Base-by-base conservation (phyloP, 2,329 filamentous ascomycete genomes). In the Alternaria rosae region DNA sequence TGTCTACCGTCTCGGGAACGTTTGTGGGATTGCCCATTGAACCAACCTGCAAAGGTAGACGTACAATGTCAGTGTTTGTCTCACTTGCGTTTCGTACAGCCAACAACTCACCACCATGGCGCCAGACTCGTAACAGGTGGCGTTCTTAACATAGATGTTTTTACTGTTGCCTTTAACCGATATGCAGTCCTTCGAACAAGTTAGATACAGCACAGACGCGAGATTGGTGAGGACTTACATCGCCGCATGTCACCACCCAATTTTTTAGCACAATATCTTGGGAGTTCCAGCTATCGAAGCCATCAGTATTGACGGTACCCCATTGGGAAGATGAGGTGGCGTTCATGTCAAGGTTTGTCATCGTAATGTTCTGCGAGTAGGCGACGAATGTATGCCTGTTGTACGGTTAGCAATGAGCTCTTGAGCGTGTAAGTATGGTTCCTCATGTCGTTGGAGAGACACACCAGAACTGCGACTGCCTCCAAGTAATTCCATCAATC, bases 41-140 rank as follows among this genome's bases (percentile, higher is more conserved):
- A 0, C 87, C 87, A 78, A 89, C n/a, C n/a, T n/a, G n/a, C n/a
- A n/a, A n/a, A n/a, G n/a, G n/a, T n/a, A n/a, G n/a, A n/a, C n/a
- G n/a, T n/a, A n/a, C n/a, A n/a, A n/a, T n/a, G n/a, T n/a, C n/a
- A n/a, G n/a, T n/a, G n/a, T n/a, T n/a, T n/a, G n/a, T n/a, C n/a
- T n/a, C n/a, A n/a, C n/a, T n/a, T n/a, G n/a, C n/a, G n/a, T n/a
- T n/a, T n/a, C n/a, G n/a, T n/a, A n/a, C n/a, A n/a, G n/a, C n/a
- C n/a, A n/a, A n/a, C n/a, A n/a, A n/a, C n/a, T n/a, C n/a, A n/a
- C 87, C 15, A 81, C 84, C 66, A 87, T 83, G 9, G 86, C 86
- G 58, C 87, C 84, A 0, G 84, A 86, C 64, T 85, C 85, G 65
- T 88, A 87, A 70, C 86, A 89, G 78, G 86, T 88, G 73, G 88